phyloP scores from a whole-genome alignment of 2,329 filamentous ascomycete genomes.

The Colletotrichum abscissum region DNA sequence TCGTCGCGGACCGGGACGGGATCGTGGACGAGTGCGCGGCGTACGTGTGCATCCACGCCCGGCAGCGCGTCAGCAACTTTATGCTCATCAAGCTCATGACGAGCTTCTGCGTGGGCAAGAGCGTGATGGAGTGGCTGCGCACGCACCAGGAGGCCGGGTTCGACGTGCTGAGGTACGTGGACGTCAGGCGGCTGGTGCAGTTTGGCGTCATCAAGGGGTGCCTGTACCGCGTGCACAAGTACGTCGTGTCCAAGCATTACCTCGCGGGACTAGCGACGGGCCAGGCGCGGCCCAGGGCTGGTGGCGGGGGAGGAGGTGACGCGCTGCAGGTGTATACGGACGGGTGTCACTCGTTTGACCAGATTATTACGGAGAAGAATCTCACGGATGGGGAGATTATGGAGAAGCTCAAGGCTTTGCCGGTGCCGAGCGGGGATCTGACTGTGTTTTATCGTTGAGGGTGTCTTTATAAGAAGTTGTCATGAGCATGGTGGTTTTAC shows the following conservation, averaged over 20 bases:
- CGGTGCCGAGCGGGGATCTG: conserved; percentile 62
- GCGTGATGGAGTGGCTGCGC: conserved; percentile 88
- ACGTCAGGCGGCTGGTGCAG: conserved; percentile 91
- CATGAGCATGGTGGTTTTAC: conserved; percentile 21
- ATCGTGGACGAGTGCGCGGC: conserved; percentile 88
- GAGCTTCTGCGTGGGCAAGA: conserved; percentile 83
- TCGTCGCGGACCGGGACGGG: conserved; percentile 78
- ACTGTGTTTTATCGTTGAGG: conserved; percentile 63
- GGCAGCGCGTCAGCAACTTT: conserved; percentile 64
- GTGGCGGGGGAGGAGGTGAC: conserved; percentile 58
- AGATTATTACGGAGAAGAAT: conserved; percentile 83
- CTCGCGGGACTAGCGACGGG: conserved; percentile 67
- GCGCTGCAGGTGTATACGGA: conserved; percentile 76
- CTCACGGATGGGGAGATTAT: conserved; percentile 77
- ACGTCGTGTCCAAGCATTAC: conserved; percentile 78
- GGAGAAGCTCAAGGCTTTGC: conserved; percentile 71
- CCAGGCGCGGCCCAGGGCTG: conserved; percentile 53
- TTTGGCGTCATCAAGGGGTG: conserved; percentile 97
- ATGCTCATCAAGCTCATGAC: conserved; percentile 86
- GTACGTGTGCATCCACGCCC: conserved; percentile 74
- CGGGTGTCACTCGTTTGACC: conserved; percentile 81
- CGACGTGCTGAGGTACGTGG: conserved; percentile 78
- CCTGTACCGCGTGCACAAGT: conserved; percentile 92
- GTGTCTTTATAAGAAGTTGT: background rate
- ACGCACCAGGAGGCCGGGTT: conserved; percentile 75